A percentile compares a stretch with the other conserved stretches of the same genome.
phyloP scores from a whole-genome alignment of 2,329 filamentous ascomycete genomes.

The Nannizziopsis barbatae region DNA sequence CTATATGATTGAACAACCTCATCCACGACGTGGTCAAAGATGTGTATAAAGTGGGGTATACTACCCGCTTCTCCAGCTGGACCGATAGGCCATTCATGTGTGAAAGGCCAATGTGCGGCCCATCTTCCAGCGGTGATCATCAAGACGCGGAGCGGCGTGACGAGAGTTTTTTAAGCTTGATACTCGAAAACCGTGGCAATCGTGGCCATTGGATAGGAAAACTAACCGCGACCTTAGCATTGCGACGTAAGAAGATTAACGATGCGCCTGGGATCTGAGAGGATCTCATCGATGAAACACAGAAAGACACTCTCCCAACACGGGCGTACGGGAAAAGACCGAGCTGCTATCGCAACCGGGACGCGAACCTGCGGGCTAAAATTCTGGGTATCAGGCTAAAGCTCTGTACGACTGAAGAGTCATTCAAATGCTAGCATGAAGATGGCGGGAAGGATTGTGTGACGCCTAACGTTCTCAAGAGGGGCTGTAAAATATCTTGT shows the following conservation, averaged over 20 bases:
- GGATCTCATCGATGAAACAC: conserved; percentile 2
- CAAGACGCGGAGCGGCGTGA: conserved; percentile 24
- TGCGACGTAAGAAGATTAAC: background rate
- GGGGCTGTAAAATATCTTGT: conserved; percentile 24
- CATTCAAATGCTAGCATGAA: conserved; percentile 22
- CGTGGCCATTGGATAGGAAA: background rate
- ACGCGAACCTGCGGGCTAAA: conserved; percentile 17
- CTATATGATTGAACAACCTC: conserved; percentile 21
- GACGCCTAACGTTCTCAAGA: conserved; percentile 16
- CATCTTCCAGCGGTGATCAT: conserved; percentile 13
- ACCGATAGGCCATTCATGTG: conserved; percentile 20
- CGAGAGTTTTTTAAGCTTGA: conserved; percentile 26
- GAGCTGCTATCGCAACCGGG: too few relatives aligned
- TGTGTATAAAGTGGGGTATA: conserved; percentile 18
- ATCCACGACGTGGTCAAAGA: conserved; percentile 23
- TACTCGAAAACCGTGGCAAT: conserved; percentile 13
- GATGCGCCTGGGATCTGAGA: background rate
- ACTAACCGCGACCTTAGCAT: background rate
- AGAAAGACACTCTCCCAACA: background rate
- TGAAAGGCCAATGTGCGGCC: conserved; percentile 26
- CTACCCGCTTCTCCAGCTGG: conserved; percentile 21
- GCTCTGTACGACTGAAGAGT: conserved; percentile 13
- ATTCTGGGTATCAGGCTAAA: conserved; percentile 14
- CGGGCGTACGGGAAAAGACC: too few relatives aligned
- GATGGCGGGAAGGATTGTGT: background rate